A percentile compares a stretch with the other conserved stretches of the same genome.
These are phyloP conservation scores for Nothophaeocryptopus gaeumannii DNA, from an alignment of 2,329 filamentous ascomycete genomes.

Conservation along the genomic window DNA sequence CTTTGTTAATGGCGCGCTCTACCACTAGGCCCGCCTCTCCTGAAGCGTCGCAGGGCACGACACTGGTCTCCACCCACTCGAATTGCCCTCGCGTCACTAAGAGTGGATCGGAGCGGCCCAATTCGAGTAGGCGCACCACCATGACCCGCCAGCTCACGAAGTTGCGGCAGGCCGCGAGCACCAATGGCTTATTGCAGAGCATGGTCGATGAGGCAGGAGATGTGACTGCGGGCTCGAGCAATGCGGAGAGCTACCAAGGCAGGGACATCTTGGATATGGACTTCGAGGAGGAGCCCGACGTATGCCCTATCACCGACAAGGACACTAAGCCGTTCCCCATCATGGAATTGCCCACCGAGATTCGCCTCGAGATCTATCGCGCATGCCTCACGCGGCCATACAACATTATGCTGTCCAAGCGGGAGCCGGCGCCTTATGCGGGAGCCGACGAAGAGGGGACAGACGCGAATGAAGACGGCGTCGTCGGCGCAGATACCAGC, in stretches of 20 bases:
- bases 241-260: not conserved
- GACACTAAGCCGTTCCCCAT: slow-evolving; percentile 35
- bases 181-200: slow-evolving; percentile 13
- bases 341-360: slow-evolving; percentile 46
- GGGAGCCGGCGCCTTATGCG: slow-evolving; percentile 14
- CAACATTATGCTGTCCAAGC: slow-evolving; percentile 32
- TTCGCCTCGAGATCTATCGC: slow-evolving; percentile 47
- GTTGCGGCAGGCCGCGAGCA: slow-evolving; percentile 18
- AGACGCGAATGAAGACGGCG: not conserved
- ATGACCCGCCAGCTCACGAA: slow-evolving; percentile 18
- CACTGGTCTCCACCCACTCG: slow-evolving; percentile 5
- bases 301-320: slow-evolving; percentile 24
- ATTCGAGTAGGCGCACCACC: not conserved
- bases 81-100: slow-evolving; percentile 18
- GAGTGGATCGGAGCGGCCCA: slow-evolving; percentile 5
- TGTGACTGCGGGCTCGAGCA: slow-evolving; percentile 9
- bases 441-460: slow-evolving; percentile 6
- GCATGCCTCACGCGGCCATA: slow-evolving; percentile 34
- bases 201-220: slow-evolving; percentile 18
- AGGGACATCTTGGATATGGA: slow-evolving; percentile 11
- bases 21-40: not conserved
- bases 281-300: slow-evolving; percentile 2
- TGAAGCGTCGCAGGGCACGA: slow-evolving; percentile 2
- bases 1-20: slow-evolving; percentile 12
- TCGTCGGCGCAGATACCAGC: not conserved